Conservation (phyloP, 371 early-diverging fungal species). For the Smittium mucronatum region DNA sequence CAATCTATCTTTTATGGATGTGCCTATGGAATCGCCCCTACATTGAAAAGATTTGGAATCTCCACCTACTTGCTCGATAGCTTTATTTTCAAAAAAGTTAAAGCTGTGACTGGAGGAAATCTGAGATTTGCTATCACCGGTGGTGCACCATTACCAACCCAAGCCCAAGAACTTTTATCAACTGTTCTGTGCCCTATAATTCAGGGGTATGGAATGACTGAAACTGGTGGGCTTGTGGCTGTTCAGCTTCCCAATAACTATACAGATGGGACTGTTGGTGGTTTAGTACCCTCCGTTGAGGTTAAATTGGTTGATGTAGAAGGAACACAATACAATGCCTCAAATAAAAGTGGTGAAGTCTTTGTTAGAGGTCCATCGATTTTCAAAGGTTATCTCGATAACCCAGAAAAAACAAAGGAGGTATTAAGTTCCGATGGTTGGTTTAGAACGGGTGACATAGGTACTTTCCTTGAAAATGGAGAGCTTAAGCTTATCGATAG, state of each 20-base stretch:
- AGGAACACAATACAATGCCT: conserved; percentile 54
- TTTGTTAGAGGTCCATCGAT: conserved; percentile 73
- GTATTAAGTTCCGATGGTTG: conserved; percentile 68
- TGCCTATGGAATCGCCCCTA: conserved; percentile 56
- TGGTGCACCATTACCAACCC: conserved; percentile 79
- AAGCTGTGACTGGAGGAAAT: conserved; percentile 81
- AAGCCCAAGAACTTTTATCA: conserved; percentile 73
- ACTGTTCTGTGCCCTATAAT: conserved; percentile 71
- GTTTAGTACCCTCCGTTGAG: conserved; percentile 67
- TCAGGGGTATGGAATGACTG: conserved; percentile 80
- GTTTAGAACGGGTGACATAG: conserved; percentile 93
- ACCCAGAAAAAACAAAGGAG: conserved; percentile 52
- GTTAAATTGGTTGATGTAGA: conserved; percentile 78
- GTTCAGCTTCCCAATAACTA: conserved; percentile 50
- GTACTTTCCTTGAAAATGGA: conserved; percentile 53
- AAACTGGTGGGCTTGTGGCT: conserved; percentile 43
- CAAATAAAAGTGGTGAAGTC: conserved; percentile 69
- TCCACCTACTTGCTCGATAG: conserved; percentile 64
- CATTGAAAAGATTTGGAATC: conserved; percentile 40
- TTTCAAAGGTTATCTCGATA: conserved; percentile 61
- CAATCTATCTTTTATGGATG: conserved; percentile 62
- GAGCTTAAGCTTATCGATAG: conserved; percentile 64
- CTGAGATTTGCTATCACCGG: conserved; percentile 80
- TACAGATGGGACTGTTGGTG: conserved; percentile 54
- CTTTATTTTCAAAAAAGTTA: conserved; percentile 79